Base-by-base conservation (phyloP, 345 rosid species). In the Eucalyptus erythrocorys region DNA sequence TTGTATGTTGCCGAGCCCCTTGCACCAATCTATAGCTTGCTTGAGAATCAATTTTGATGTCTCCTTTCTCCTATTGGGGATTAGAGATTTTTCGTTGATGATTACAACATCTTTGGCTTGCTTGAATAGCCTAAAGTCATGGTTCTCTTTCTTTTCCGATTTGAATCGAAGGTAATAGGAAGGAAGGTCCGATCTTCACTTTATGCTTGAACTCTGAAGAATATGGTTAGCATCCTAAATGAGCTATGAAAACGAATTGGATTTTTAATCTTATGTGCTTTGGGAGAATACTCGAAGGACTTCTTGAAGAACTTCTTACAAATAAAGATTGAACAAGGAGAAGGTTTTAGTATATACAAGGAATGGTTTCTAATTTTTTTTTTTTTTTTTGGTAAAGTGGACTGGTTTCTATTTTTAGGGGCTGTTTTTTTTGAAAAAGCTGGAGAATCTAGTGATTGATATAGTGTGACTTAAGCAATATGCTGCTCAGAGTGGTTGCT, bases 381-480 rank as follows among this genome's bases (percentile, higher is more conserved):
- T n/a, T n/a, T n/a, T n/a, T n/a, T n/a, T n/a, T n/a, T n/a, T n/a
- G n/a, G n/a, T n/a, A n/a, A n/a, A n/a, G n/a, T n/a, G 66, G 66
- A 3, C 12, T 59, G 66, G 4, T 59, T 27, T 59, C 66, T 59
- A 27, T 24, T 5, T 59, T 59, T 59, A 59, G n/a, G 30, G 66
- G 66, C 66, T 26, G n/a, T 7, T 59, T 26, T 32, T 59, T 59
- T 59, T 30, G n/a, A 27, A 12, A 59, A 15, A 32, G 99, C 66
- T 1, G 1, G 15, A 59, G 14, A 27, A 59, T 59, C 0, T 5
- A 26, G 14, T 5, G 32, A 27, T 3, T 59, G 66, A 26, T 57
- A 5, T 57, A 97, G 64, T 26, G 15, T 57, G 64, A 27, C n/a
- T 57, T 26, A n/a, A 57, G 64, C 64, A 57, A 10, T 57, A 26